Conservation (phyloP, 352 stramenopile genomes). For the Plasmopara viticola region DNA sequence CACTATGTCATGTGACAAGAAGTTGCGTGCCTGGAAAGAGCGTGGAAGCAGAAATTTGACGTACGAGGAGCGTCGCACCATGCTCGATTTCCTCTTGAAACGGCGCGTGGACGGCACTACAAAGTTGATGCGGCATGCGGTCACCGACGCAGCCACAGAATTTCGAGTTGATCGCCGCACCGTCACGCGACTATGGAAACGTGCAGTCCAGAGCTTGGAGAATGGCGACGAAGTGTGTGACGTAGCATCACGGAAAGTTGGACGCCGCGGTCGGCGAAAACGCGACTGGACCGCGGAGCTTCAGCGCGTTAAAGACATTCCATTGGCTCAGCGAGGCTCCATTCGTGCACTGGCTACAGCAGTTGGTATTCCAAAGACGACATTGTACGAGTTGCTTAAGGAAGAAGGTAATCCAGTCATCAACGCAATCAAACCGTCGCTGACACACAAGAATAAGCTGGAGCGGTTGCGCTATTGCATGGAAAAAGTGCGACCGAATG, state of each 20-base stretch:
- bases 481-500: constrained; percentile 29
- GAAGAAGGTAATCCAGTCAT: constrained; percentile 27
- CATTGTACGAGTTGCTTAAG: constrained; percentile 34
- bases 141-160: constrained; percentile 31
- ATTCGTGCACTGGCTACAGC: constrained; percentile 35
- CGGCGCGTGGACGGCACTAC: constrained; percentile 25
- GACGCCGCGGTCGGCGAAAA: constrained; percentile 32
- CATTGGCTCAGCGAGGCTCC: constrained; percentile 29
- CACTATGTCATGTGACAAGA: constrained; percentile 12
- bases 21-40: constrained; percentile 24
- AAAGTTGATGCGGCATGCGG: constrained; percentile 35
- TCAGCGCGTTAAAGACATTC: constrained; percentile 37
- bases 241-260: constrained; percentile 36
- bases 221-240: constrained; percentile 35
- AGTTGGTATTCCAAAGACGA: constrained; percentile 41
- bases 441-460: constrained; percentile 39
- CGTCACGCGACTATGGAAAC: constrained; percentile 39
- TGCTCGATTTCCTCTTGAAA: constrained; percentile 40
- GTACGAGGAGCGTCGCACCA: constrained; percentile 34
- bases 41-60: constrained; percentile 39
- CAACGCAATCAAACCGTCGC: constrained; percentile 35
- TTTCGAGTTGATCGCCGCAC: constrained; percentile 37
- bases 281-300: constrained; percentile 38
- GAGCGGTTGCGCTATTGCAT: constrained; percentile 31
- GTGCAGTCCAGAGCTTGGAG: constrained; percentile 32